Evolutionary conservation across 352 stramenopile genomes (phyloP).

Genomic region (Peronosclerospora sorghi): DNA sequence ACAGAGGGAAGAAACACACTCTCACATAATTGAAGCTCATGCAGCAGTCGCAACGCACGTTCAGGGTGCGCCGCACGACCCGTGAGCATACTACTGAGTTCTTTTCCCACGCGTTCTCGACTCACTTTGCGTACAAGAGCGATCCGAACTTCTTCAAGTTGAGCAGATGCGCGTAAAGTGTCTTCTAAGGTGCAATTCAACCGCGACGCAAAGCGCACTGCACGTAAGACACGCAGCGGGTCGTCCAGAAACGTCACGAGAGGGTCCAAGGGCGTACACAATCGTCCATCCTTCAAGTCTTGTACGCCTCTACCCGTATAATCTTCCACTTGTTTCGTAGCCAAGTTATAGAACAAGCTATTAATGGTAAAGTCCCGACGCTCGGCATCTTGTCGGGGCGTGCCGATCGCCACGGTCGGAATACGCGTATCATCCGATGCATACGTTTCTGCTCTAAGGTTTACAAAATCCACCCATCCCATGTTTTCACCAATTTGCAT

Average conservation of each 20-base stretch:
- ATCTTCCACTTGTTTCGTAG: constrained; percentile 90
- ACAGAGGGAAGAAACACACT: constrained; percentile 40
- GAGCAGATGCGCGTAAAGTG: constrained; percentile 61
- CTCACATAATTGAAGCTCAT: constrained; percentile 41
- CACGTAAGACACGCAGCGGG: constrained; percentile 90
- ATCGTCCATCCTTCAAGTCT: constrained; percentile 84
- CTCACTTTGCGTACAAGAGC: constrained; percentile 67
- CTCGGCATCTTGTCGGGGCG: constrained; percentile 77
- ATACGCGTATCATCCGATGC: constrained; percentile 60
- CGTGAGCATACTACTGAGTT: constrained; percentile 56
- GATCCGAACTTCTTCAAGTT: constrained; percentile 39
- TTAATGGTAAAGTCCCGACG: constrained; percentile 98
- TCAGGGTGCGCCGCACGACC: constrained; percentile 52
- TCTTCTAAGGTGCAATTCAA: constrained; percentile 89
- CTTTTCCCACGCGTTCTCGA: constrained; percentile 69
- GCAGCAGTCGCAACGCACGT: constrained; percentile 38
- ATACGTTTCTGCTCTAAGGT: constrained; percentile 95
- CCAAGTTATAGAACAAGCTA: constrained; percentile 98
- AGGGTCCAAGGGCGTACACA: constrained; percentile 91
- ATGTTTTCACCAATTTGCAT: constrained; percentile 88
- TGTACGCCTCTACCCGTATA: constrained; percentile 85
- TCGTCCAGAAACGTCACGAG: constrained; percentile 95
- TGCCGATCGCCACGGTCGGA: constrained; percentile 58
- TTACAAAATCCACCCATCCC: constrained; percentile 95
- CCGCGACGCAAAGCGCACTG: constrained; percentile 93